These are phyloP conservation scores for Hymenoscyphus fraxineus DNA, from an alignment of 2,329 filamentous ascomycete species.

Conservation along the genomic window DNA sequence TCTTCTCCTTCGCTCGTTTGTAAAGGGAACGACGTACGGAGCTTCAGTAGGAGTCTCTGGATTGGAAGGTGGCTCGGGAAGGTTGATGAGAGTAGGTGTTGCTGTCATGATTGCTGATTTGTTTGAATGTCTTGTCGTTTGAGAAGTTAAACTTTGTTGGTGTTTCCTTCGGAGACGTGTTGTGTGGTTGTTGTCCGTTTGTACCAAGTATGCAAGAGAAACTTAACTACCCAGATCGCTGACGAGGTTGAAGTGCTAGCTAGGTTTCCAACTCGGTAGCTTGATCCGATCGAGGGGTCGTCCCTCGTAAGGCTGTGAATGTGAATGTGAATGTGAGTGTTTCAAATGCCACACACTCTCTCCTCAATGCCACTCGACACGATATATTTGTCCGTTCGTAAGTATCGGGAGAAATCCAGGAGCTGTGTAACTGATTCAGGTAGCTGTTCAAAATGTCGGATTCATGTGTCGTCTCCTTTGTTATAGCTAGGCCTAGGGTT, in stretches of 20 bases:
- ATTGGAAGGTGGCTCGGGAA: constrained; percentile 77
- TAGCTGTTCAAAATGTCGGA: neutral
- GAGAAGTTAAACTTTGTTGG: neutral
- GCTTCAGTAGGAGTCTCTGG: constrained; percentile 84
- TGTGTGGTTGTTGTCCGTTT: neutral
- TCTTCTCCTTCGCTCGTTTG: neutral
- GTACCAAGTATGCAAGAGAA: neutral
- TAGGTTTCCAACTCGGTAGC: neutral
- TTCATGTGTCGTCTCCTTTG: neutral
- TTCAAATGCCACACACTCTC: no score
- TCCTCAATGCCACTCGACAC: neutral
- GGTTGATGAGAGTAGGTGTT: constrained; percentile 66
- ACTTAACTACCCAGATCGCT: neutral
- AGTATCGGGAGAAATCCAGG: no score
- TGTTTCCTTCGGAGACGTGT: neutral
- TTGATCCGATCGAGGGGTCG: neutral
- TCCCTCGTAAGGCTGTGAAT: neutral
- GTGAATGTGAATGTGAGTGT: neutral
- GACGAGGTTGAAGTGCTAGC: neutral
- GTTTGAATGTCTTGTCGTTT: neutral
- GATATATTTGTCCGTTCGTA: no score
- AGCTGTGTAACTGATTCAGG: no score
- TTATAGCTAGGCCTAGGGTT: neutral
- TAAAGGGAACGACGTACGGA: constrained; percentile 59
- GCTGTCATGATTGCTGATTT: constrained; percentile 9